These are phyloP conservation scores for Sclerotinia borealis DNA, from an alignment of 2,329 filamentous ascomycete genomes.

Conservation along the genomic window DNA sequence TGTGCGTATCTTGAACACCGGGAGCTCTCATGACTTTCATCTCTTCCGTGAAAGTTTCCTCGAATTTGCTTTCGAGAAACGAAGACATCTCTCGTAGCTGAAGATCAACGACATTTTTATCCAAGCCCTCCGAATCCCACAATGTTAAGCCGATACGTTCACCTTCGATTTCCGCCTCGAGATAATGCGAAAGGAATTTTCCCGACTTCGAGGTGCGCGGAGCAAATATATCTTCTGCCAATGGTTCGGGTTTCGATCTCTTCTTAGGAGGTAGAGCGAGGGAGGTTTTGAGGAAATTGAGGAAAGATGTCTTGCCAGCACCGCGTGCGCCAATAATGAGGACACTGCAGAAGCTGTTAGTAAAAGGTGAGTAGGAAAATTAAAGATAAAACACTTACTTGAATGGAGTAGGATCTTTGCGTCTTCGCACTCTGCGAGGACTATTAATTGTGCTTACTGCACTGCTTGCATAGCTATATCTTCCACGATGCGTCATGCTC, in stretches of 20 bases:
- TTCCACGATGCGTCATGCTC: constrained; percentile 94
- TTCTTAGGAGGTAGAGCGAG: constrained; percentile 79
- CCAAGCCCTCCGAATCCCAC: constrained; percentile 93
- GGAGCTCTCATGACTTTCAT: constrained; percentile 95
- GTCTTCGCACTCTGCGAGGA: constrained; percentile 81
- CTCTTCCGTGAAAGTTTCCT: constrained; percentile 95
- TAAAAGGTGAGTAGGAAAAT: not conserved
- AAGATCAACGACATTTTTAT: constrained; percentile 91
- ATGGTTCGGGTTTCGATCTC: constrained; percentile 40
- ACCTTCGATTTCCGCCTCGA: constrained; percentile 90
- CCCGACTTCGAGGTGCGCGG: constrained; percentile 36
- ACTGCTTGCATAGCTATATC: constrained; percentile 94
- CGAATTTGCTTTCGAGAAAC: constrained; percentile 96
- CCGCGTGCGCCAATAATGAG: constrained; percentile 82
- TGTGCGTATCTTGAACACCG: constrained; percentile 90
- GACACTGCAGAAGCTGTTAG: constrained; percentile 53
- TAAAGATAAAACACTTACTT: constrained; percentile 66
- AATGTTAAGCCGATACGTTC: constrained; percentile 89
- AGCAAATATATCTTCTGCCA: constrained; percentile 49
- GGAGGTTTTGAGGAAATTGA: constrained; percentile 87
- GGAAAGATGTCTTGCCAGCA: constrained; percentile 92
- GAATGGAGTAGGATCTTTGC: constrained; percentile 96
- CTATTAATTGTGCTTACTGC: constrained; percentile 88
- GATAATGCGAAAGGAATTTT: constrained; percentile 79
- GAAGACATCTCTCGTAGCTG: constrained; percentile 86